Evolutionary conservation across 495 filamentous ascomycete genomes (phyloP).

Genomic region (Xylaria sp.): DNA sequence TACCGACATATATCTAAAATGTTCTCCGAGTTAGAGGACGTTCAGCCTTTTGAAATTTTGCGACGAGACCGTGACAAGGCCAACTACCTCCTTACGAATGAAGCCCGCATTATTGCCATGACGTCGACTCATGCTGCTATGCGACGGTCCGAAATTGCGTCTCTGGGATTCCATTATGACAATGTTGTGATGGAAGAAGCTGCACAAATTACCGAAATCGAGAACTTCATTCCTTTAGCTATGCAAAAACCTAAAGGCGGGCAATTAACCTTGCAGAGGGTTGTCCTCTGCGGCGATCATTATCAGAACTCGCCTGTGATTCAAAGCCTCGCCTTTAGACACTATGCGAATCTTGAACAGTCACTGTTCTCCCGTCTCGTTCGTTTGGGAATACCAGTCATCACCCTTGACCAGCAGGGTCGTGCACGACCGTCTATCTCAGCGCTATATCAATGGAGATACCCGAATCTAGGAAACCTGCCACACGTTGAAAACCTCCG

Average conservation of each 20-base stretch:
- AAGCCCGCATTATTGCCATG: slow-evolving; percentile 97
- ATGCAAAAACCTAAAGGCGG: slow-evolving; percentile 83
- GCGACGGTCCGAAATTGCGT: slow-evolving; percentile 88
- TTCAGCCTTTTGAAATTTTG: slow-evolving; percentile 93
- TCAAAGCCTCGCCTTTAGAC: slow-evolving; percentile 93
- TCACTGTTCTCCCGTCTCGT: slow-evolving; percentile 91
- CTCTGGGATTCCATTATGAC: slow-evolving; percentile 94
- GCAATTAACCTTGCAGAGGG: slow-evolving; percentile 77
- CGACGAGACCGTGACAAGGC: slow-evolving; percentile 86
- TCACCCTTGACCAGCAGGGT: slow-evolving; percentile 91
- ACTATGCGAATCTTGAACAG: slow-evolving; percentile 96
- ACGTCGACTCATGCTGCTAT: slow-evolving; percentile 99
- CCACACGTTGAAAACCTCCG: slow-evolving; percentile 69
- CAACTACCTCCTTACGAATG: slow-evolving; percentile 93
- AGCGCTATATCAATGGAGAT: slow-evolving; percentile 92
- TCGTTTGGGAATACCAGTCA: slow-evolving; percentile 85
- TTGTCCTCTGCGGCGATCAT: slow-evolving; percentile 95
- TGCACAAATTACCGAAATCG: slow-evolving; percentile 96
- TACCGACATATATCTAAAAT: slow-evolving; percentile 91
- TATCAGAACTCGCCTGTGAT: slow-evolving; percentile 96
- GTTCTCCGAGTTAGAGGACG: slow-evolving; percentile 91
- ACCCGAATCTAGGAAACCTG: slow-evolving; percentile 79
- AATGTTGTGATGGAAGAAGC: slow-evolving; percentile 99
- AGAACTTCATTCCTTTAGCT: slow-evolving; percentile 92
- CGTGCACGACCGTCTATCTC: slow-evolving; percentile 87